Conservation (phyloP, 2,329 filamentous ascomycete genomes). For the Colletotrichum lindemuthianum region DNA sequence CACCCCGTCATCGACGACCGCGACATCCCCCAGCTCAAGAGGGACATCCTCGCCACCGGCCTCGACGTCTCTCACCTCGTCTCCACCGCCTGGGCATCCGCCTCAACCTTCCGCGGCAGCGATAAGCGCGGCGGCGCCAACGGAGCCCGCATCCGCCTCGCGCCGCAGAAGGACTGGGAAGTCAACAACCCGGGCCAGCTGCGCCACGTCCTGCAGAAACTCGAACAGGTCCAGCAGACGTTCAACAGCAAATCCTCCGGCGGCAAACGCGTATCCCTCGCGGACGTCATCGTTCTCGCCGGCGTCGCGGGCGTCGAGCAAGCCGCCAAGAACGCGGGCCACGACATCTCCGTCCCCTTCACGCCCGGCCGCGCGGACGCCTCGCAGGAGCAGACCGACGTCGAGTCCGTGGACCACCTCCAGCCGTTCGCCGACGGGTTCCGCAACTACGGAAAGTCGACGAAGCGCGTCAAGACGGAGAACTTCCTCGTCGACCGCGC, state of each 20-base stretch:
- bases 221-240: slow-evolving; percentile 72
- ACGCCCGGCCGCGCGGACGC: slow-evolving; percentile 78
- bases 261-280: slow-evolving; percentile 78
- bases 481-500: slow-evolving; percentile 78
- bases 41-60: slow-evolving; percentile 71
- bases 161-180: slow-evolving; percentile 77
- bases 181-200: slow-evolving; percentile 79
- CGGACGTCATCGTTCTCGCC: slow-evolving; percentile 80
- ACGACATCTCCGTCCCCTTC: slow-evolving; percentile 72
- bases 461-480: slow-evolving; percentile 70
- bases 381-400: slow-evolving; percentile 76
- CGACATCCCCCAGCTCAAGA: slow-evolving; percentile 74
- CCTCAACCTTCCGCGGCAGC: slow-evolving; percentile 76
- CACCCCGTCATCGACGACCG: slow-evolving; percentile 68
- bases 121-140: slow-evolving; percentile 89
- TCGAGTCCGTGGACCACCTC: slow-evolving; percentile 70
- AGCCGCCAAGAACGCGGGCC: slow-evolving; percentile 62
- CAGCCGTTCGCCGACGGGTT: slow-evolving; percentile 76
- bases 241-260: slow-evolving; percentile 61
- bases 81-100: slow-evolving; percentile 73
- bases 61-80: slow-evolving; percentile 71
- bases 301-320: slow-evolving; percentile 78
- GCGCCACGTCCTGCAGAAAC: slow-evolving; percentile 65
- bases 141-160: slow-evolving; percentile 79
- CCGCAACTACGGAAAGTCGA: slow-evolving; percentile 79